These are phyloP conservation scores for Circinella minor DNA, from an alignment of 371 early-diverging fungal genomes.

Conservation along the genomic window DNA sequence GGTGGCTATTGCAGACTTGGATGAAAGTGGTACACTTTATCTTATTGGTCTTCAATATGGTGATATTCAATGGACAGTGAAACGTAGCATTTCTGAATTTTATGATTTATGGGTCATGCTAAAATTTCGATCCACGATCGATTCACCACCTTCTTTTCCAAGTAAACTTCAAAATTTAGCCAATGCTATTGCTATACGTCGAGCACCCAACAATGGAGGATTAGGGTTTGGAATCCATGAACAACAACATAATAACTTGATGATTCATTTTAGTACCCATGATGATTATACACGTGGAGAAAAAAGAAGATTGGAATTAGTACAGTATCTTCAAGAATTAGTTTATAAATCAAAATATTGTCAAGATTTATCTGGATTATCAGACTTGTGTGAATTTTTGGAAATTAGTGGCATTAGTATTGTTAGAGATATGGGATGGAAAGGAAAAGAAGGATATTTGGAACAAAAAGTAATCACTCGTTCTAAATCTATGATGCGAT, in stretches of 20 bases:
- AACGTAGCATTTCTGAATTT: constrained; percentile 72
- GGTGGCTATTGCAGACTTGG: constrained; percentile 45
- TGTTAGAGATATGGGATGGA: constrained; percentile 80
- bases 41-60: constrained; percentile 82
- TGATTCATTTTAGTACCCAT: constrained; percentile 7
- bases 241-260: not conserved
- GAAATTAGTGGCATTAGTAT: constrained; percentile 77
- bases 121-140: constrained; percentile 35
- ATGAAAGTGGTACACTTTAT: constrained; percentile 29
- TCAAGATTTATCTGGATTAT: constrained; percentile 37
- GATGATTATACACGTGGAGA: constrained; percentile 35
- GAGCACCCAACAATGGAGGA: not conserved
- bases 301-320: constrained; percentile 65
- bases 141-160: constrained; percentile 44
- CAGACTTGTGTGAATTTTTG: constrained; percentile 79
- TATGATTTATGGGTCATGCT: constrained; percentile 67
- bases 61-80: constrained; percentile 78
- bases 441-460: constrained; percentile 83
- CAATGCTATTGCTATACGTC: constrained; percentile 17
- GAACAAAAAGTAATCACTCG: constrained; percentile 49
- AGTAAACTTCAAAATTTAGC: constrained; percentile 39
- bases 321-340: constrained; percentile 63
- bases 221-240: not conserved
- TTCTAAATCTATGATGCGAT: constrained; percentile 24
- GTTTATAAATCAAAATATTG: constrained; percentile 49